These are phyloP conservation scores for Pyrenochaeta sp. DNA, from an alignment of 2,329 filamentous ascomycete species.

Conservation along the genomic window DNA sequence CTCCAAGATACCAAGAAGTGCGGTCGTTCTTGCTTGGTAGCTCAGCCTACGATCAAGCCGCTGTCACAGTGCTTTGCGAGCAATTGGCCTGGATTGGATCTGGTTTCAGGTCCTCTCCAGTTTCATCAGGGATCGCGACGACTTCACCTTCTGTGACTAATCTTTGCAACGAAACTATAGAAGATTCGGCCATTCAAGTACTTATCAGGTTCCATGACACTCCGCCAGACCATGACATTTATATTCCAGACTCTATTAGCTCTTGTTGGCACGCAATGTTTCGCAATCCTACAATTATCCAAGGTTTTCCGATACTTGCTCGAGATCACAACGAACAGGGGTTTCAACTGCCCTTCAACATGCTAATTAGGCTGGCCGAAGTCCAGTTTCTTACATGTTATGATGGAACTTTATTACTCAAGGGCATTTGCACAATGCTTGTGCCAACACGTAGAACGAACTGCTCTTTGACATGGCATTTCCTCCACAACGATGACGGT, in stretches of 20 bases:
- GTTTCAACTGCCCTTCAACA: slow-evolving; percentile 4
- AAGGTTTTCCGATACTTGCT: slow-evolving; percentile 8
- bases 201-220: background rate
- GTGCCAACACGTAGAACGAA: background rate
- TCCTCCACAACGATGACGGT: slow-evolving; percentile 3
- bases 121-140: background rate
- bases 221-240: background rate
- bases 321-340: slow-evolving; percentile 4
- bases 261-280: slow-evolving; percentile 14
- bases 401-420: slow-evolving; percentile 1
- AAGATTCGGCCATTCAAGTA: no score
- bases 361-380: slow-evolving; percentile 6
- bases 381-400: slow-evolving; percentile 2
- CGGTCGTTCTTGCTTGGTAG: background rate
- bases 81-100: background rate
- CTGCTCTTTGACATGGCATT: slow-evolving; percentile 7
- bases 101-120: background rate
- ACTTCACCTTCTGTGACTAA: background rate
- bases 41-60: background rate
- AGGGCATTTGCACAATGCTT: slow-evolving; percentile 7
- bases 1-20: background rate
- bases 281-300: slow-evolving; percentile 3
- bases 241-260: background rate
- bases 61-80: background rate
- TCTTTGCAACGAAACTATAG: no score